Conservation (phyloP, 148 eudicot genomes). For the Silene latifolia region DNA sequence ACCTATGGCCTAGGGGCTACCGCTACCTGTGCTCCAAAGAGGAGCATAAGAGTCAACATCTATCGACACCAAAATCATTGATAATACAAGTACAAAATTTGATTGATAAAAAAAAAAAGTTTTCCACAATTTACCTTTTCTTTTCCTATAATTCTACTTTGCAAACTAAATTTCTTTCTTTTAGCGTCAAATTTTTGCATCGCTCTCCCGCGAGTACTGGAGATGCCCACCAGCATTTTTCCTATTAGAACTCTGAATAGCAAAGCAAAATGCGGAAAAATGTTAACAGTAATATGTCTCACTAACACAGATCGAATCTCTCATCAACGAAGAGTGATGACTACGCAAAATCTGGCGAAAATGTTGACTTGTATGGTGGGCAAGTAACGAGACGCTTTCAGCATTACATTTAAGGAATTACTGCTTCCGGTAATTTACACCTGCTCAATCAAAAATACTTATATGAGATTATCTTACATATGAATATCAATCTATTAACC, state of each 20-base stretch:
- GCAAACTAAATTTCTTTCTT: slow-evolving; percentile 11
- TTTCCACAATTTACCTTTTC: slow-evolving; percentile 17
- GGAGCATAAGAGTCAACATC: background rate
- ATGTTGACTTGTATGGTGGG: slow-evolving; percentile 7
- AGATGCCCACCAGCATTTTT: background rate
- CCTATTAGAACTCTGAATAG: background rate
- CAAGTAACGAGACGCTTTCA: slow-evolving; percentile 6
- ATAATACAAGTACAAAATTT: slow-evolving; percentile 7
- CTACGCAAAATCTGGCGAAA: background rate
- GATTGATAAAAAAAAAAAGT: background rate
- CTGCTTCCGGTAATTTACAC: slow-evolving; percentile 58
- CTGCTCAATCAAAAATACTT: slow-evolving; percentile 24
- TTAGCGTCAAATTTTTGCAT: background rate
- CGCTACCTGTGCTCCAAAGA: too few relatives aligned
- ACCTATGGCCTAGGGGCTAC: too few relatives aligned
- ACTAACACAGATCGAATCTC: background rate
- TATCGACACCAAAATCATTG: background rate
- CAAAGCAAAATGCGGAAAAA: slow-evolving; percentile 13
- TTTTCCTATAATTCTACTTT: slow-evolving; percentile 10
- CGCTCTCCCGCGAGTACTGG: background rate
- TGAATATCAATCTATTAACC: too few relatives aligned
- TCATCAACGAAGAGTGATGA: slow-evolving; percentile 6
- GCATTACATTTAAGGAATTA: slow-evolving; percentile 19
- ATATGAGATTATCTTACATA: too few relatives aligned
- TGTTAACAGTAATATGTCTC: background rate